Evolutionary conservation across 805 yeast species (phyloP).

Genomic region (Sugiyamaella qingdaonensis): DNA sequence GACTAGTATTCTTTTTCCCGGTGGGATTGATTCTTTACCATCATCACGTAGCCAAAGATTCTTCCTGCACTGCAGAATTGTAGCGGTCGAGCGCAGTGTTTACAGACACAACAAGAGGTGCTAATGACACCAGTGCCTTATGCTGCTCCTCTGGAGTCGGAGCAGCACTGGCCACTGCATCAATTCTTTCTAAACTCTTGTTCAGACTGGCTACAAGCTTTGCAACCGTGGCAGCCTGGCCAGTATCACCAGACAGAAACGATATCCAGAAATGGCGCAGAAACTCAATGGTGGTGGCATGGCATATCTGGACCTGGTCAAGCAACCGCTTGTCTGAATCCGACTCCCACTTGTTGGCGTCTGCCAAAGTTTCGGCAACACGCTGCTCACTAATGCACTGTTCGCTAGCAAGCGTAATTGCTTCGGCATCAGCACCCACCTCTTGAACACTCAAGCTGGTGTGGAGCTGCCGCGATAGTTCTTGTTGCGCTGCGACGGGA

Average conservation of each 20-base stretch:
- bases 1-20: too few relatives aligned
- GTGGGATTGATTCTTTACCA: too few relatives aligned
- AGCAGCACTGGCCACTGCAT: conserved; percentile 29
- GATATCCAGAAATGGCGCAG: conserved; percentile 64
- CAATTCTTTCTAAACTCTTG: conserved; percentile 46
- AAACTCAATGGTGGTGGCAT: conserved; percentile 71
- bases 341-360: conserved; percentile 9
- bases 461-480: neutral
- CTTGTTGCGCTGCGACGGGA: neutral
- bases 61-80: conserved; percentile 36
- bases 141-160: conserved; percentile 17
- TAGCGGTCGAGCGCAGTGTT: conserved; percentile 45
- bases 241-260: conserved; percentile 32
- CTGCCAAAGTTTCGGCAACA: conserved; percentile 16
- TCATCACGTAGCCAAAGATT: neutral
- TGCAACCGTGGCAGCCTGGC: conserved; percentile 42
- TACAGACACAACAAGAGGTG: conserved; percentile 44
- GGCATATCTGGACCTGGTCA: conserved; percentile 56
- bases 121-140: conserved; percentile 29
- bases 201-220: conserved; percentile 46
- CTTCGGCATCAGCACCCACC: conserved; percentile 4
- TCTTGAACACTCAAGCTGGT: neutral
- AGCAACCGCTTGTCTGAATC: conserved; percentile 34
- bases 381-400: conserved; percentile 14
- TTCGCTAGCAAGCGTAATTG: conserved; percentile 13